phyloP scores from a whole-genome alignment of 495 filamentous ascomycete genomes.

The Coniosporium apollinis region DNA sequence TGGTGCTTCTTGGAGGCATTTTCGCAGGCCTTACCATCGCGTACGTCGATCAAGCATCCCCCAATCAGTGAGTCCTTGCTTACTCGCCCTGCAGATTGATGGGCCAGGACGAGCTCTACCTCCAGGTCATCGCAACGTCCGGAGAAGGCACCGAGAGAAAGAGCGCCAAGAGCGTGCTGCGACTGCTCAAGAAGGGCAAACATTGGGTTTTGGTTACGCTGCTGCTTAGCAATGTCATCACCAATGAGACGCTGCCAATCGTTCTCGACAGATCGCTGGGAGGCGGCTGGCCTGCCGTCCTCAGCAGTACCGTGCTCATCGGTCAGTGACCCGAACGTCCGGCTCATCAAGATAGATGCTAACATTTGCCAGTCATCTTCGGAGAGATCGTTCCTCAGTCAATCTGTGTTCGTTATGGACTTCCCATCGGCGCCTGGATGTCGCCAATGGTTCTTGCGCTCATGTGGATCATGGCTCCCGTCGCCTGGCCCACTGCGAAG shows the following conservation, averaged over 20 bases:
- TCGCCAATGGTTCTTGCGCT: conserved; percentile 70
- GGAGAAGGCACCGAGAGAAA: conserved; percentile 64
- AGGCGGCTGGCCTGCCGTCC: conserved; percentile 84
- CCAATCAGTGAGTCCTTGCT: conserved; percentile 2
- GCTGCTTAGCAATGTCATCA: conserved; percentile 89
- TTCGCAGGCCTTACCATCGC: conserved; percentile 96
- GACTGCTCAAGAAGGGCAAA: conserved; percentile 71
- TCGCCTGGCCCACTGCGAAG: conserved; percentile 83
- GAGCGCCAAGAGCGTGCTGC: conserved; percentile 66
- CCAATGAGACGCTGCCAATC: conserved; percentile 92
- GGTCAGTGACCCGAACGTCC: conserved; percentile 46
- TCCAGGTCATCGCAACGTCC: conserved; percentile 83
- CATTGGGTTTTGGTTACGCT: conserved; percentile 98
- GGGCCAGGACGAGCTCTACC: conserved; percentile 89
- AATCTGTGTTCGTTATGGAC: conserved; percentile 87
- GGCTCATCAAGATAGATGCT: too few species aligned
- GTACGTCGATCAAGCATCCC: conserved; percentile 16
- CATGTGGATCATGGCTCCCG: conserved; percentile 79
- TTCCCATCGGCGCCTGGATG: conserved; percentile 93
- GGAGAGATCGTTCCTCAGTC: conserved; percentile 93
- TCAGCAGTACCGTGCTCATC: conserved; percentile 84
- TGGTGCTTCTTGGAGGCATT: conserved; percentile 79
- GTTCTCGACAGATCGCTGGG: conserved; percentile 86
- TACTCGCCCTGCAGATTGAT: conserved; percentile 35
- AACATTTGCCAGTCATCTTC: conserved; percentile 99